phyloP scores from a whole-genome alignment of 1,284 basidiomycete species.

The Austroboletus olivaceoglutinosus region DNA sequence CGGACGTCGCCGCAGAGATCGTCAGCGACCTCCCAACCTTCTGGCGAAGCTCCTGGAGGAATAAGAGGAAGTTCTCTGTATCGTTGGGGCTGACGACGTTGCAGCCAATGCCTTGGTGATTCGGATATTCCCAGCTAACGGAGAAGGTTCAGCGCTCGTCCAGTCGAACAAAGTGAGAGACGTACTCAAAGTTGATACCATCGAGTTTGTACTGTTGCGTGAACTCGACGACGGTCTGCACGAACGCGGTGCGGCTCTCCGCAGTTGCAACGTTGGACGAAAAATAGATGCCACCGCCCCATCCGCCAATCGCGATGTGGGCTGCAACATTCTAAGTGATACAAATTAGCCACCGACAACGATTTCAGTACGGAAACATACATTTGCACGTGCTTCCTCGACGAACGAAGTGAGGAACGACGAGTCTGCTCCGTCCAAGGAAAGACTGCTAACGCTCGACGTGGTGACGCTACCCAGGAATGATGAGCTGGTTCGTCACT shows the following conservation, averaged over 20 bases:
- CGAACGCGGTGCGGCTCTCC: conserved; percentile 60
- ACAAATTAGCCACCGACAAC: neutral
- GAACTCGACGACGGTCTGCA: conserved; percentile 60
- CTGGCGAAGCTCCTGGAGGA: conserved; percentile 37
- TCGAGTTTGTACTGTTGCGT: conserved; percentile 48
- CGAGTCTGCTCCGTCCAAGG: conserved; percentile 35
- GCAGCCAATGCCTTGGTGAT: conserved; percentile 37
- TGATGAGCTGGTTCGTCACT: neutral
- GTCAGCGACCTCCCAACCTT: conserved; percentile 38
- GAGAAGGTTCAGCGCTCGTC: neutral
- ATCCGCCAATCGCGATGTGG: conserved; percentile 76
- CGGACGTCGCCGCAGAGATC: conserved; percentile 42
- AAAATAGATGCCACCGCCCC: conserved; percentile 71
- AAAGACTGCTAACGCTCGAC: conserved; percentile 38
- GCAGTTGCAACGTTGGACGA: conserved; percentile 62
- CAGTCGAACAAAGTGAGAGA: neutral
- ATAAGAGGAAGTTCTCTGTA: conserved; percentile 39
- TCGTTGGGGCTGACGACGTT: conserved; percentile 44
- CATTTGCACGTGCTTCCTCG: conserved; percentile 44
- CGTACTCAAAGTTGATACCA: conserved; percentile 20
- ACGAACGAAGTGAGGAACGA: conserved; percentile 52
- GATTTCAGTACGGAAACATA: conserved; percentile 2
- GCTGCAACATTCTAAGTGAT: neutral
- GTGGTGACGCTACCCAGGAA: conserved; percentile 39
- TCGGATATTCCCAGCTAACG: conserved; percentile 45